Base-by-base conservation (phyloP, 495 filamentous ascomycete genomes). In the Penicillium chermesinum region DNA sequence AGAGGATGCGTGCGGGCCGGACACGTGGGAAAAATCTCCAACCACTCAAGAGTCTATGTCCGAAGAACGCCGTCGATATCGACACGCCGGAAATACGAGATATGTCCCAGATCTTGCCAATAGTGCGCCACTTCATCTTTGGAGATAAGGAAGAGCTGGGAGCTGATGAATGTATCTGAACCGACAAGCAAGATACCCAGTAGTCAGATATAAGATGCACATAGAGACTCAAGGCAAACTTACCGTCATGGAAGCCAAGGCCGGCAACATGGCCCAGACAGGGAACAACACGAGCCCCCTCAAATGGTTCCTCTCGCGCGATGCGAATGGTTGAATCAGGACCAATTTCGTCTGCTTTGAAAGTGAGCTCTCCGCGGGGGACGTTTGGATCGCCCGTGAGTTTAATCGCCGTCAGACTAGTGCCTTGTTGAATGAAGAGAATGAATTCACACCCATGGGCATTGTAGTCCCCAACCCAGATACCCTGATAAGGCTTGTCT, bases 381-480 rank as follows among this genome's bases (percentile, higher is more conserved):
- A 97, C 81, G 53, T 96, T 93, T 0, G 81, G 78, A 54, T 97
- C 91, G 2, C 91, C 91, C 0, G 91, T 97, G 25, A 97, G 69
- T 60, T 97, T 97, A 60, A 96, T 79, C 0, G 84, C 91, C 54
- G 88, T 81, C 3, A 96, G 51, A 14, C 80, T 69, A n/a, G n/a
- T n/a, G n/a, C 50, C 83, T 13, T 76, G 75, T 63, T 97, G 91
- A 46, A 85, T 63, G 30, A 97, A 72, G 3, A 91, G 71, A 8
- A 96, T 59, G 50, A 95, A 94, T 62, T 97, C 91, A 64, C 87
- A 94, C 2, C 90, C 89, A 58, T 97, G 90, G 0, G 78, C 81
- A 10, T 81, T 83, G 58, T 94, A 96, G 58, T 96, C 89, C 3
- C 91, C 91, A 8, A 91, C 85, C 87, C 88, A 97, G 17, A 97